A percentile compares a stretch with the other conserved stretches of the same genome.
Conservation (phyloP, 768 basidiomycete species). For the Rhodosporidiobolus odoratus region DNA sequence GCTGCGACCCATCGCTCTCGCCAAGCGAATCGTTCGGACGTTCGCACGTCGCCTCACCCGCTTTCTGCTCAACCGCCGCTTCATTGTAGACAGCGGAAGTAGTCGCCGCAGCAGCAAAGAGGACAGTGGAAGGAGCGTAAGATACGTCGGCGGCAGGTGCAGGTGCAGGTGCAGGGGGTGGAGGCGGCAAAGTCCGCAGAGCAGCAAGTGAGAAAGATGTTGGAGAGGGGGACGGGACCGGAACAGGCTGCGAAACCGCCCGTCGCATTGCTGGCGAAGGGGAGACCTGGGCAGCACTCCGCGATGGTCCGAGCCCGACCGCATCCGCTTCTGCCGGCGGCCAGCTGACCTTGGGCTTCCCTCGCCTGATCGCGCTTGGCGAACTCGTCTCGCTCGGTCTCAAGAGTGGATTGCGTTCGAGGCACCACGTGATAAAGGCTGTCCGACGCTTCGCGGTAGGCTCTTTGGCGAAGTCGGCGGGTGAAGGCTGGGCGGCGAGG, state of each 20-base stretch:
- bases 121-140: too few relatives aligned
- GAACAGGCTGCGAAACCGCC: neutral
- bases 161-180: too few relatives aligned
- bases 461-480: neutral
- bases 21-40: too few relatives aligned
- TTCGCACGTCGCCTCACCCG: too few relatives aligned
- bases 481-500: neutral
- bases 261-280: neutral
- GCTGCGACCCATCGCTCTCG: too few relatives aligned
- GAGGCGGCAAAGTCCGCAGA: too few relatives aligned
- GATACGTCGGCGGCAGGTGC: too few relatives aligned
- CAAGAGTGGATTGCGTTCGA: slow-evolving; percentile 5
- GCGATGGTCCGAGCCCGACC: neutral
- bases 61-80: too few relatives aligned
- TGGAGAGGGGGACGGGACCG: neutral
- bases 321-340: neutral
- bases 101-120: too few relatives aligned
- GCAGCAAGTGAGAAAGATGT: neutral
- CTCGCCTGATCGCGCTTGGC: neutral
- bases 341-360: neutral
- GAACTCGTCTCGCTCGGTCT: neutral
- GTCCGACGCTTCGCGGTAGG: slow-evolving; percentile 4
- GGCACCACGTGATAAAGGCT: slow-evolving; percentile 26
- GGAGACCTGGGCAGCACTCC: neutral
- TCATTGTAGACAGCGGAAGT: too few relatives aligned